Evolutionary conservation across 208 protist species (phyloP).

Genomic region (Herpetomonas tarakana): DNA sequence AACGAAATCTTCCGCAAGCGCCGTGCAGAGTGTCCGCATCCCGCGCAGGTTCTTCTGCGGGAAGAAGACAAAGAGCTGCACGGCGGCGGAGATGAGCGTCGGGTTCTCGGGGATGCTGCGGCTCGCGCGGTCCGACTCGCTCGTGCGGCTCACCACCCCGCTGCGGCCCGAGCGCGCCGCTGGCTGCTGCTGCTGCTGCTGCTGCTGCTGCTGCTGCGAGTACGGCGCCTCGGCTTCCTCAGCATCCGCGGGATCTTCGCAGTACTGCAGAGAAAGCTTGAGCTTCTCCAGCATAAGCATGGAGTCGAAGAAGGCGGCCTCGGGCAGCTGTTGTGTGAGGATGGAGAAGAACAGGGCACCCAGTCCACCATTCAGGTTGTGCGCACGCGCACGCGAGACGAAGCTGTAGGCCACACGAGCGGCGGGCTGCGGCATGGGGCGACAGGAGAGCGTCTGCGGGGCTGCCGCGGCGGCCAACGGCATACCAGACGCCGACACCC

Average conservation of each 20-base stretch:
- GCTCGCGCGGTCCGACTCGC: background rate
- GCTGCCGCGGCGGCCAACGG: slow-evolving; percentile 2
- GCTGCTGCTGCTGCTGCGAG: background rate
- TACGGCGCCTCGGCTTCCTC: background rate
- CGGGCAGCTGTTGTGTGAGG: slow-evolving; percentile 34
- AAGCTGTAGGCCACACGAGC: slow-evolving; percentile 45
- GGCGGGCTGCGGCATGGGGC: slow-evolving; percentile 3
- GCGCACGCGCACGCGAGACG: slow-evolving; percentile 31
- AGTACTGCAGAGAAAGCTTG: slow-evolving; percentile 24
- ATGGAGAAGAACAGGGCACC: slow-evolving; percentile 42
- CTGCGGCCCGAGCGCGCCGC: background rate
- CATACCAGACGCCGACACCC: slow-evolving; percentile 9
- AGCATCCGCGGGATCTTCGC: background rate
- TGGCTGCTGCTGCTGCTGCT: background rate
- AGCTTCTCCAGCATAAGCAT: slow-evolving; percentile 54
- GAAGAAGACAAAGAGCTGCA: slow-evolving; percentile 38
- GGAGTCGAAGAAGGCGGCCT: slow-evolving; percentile 38
- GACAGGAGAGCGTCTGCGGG: background rate
- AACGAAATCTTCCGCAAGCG: slow-evolving; percentile 26
- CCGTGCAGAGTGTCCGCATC: slow-evolving; percentile 22
- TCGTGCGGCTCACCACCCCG: background rate
- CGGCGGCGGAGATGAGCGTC: slow-evolving; percentile 24
- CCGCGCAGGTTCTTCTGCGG: slow-evolving; percentile 26
- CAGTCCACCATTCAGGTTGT: slow-evolving; percentile 41
- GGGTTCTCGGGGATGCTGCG: background rate